These are phyloP conservation scores for Iberis pinnata DNA, from an alignment of 345 rosid species.

Conservation along the genomic window DNA sequence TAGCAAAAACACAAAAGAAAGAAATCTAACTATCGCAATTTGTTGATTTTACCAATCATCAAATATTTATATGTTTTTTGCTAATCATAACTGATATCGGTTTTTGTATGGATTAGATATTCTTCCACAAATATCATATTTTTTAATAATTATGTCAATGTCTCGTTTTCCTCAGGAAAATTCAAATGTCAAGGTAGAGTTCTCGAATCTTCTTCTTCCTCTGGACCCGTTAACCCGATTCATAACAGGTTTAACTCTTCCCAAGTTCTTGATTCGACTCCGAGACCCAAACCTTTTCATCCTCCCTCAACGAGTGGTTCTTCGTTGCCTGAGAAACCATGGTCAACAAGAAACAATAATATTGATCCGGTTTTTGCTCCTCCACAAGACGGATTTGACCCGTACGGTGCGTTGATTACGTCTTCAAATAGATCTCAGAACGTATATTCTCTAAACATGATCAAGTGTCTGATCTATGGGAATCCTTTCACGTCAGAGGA, in stretches of 20 bases:
- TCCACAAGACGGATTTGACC: conserved; percentile 54
- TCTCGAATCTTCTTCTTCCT: conserved; percentile 64
- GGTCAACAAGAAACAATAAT: conserved; percentile 21
- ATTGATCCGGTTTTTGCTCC: conserved; percentile 34
- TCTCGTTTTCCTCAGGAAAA: conserved; percentile 65
- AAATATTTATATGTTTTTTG: no score
- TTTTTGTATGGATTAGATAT: no score
- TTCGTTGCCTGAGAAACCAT: conserved; percentile 38
- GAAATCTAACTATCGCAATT: no score
- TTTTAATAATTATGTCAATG: no score
- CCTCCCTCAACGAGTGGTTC: conserved; percentile 17
- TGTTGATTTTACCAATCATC: no score
- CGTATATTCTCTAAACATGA: conserved; percentile 56
- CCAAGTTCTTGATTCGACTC: conserved; percentile 33
- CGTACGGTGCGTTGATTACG: conserved; percentile 63
- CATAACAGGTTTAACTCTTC: conserved; percentile 35
- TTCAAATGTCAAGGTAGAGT: conserved; percentile 87
- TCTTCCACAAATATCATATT: no score
- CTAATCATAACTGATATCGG: no score
- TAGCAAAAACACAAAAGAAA: no score
- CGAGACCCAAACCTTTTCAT: conserved; percentile 29
- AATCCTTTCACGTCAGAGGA: conserved; percentile 52
- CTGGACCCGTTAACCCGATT: conserved; percentile 46
- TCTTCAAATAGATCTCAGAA: conserved; percentile 65
- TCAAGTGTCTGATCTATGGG: conserved; percentile 73